Conservation (phyloP, 2,329 filamentous ascomycete genomes). For the Aspergillus pseudotamarii region DNA sequence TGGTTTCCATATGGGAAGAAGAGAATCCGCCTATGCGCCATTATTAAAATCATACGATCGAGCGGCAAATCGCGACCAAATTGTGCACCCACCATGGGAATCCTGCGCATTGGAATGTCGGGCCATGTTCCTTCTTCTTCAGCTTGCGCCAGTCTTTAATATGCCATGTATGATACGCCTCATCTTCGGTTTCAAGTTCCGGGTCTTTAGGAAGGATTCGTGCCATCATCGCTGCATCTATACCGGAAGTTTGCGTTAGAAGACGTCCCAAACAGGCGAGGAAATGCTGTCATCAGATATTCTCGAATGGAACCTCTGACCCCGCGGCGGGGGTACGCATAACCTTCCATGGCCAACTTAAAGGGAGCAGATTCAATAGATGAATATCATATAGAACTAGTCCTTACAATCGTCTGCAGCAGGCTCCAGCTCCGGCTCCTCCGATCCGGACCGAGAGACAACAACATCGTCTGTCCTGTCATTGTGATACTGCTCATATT, state of each 20-base stretch:
- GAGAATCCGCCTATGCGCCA: slow-evolving; percentile 73
- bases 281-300: slow-evolving; percentile 2
- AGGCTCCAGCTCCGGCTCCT: slow-evolving; percentile 58
- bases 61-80: background rate
- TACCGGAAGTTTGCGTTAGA: slow-evolving; percentile 20
- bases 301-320: slow-evolving; percentile 4
- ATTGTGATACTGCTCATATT: slow-evolving; percentile 60
- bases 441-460: slow-evolving; percentile 62
- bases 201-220: slow-evolving; percentile 74
- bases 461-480: slow-evolving; percentile 65
- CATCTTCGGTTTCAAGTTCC: slow-evolving; percentile 78
- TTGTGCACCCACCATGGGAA: slow-evolving; percentile 74
- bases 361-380: background rate
- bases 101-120: slow-evolving; percentile 81
- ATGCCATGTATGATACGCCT: slow-evolving; percentile 80
- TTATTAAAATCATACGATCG: slow-evolving; percentile 25
- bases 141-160: slow-evolving; percentile 80
- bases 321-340: slow-evolving; percentile 14
- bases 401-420: slow-evolving; percentile 61
- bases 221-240: slow-evolving; percentile 84
- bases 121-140: slow-evolving; percentile 81
- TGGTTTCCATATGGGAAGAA: slow-evolving; percentile 97
- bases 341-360: background rate
- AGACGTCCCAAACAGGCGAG: slow-evolving; percentile 4
- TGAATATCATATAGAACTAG: background rate